Conservation (phyloP, 306 rosid genomes). For the Rubus idaeus region DNA sequence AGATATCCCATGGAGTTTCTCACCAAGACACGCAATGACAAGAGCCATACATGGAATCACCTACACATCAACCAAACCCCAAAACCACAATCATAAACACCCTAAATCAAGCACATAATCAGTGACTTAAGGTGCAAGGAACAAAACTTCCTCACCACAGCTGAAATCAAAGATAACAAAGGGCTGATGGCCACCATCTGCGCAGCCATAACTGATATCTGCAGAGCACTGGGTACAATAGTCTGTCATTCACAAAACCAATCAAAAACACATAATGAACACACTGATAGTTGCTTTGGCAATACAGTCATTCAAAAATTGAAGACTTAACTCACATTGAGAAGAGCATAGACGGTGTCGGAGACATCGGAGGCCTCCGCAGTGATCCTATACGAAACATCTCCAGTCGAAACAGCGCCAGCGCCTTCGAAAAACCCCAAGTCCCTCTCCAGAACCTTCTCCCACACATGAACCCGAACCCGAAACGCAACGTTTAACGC, state of each 20-base stretch:
- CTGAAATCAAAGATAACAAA: constrained; percentile 64
- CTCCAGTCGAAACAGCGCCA: constrained; percentile 54
- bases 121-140: not conserved
- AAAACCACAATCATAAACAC: constrained; percentile 22
- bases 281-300: not conserved
- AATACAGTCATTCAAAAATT: no score
- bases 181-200: constrained; percentile 82
- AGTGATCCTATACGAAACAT: constrained; percentile 73
- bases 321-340: constrained; percentile 49
- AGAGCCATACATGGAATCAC: constrained; percentile 74
- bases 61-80: constrained; percentile 35
- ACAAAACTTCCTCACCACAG: constrained; percentile 53
- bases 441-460: constrained; percentile 59
- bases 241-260: constrained; percentile 46
- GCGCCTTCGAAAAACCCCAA: constrained; percentile 53
- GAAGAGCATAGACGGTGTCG: constrained; percentile 57
- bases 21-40: constrained; percentile 63
- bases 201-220: constrained; percentile 67
- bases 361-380: constrained; percentile 85
- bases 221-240: constrained; percentile 75
- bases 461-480: constrained; percentile 56
- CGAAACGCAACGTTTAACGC: constrained; percentile 56
- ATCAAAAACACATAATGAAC: constrained; percentile 2
- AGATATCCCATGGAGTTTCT: constrained; percentile 64
- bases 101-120: constrained; percentile 4